These are phyloP conservation scores for Mycena rosella DNA, from an alignment of 768 basidiomycete genomes.

Conservation along the genomic window DNA sequence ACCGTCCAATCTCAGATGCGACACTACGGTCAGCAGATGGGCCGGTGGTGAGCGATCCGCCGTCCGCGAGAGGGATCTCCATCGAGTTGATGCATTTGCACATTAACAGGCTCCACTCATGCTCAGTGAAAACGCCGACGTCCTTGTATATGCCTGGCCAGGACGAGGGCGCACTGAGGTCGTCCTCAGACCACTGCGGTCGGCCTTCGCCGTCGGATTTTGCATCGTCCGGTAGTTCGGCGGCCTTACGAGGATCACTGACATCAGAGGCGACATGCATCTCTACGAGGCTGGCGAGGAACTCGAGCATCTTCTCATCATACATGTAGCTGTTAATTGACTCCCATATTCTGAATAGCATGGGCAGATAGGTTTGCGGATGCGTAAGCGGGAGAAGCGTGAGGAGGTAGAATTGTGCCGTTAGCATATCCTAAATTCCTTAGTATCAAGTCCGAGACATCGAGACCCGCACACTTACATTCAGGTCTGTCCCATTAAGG, in stretches of 20 bases:
- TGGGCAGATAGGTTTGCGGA: constrained; percentile 85
- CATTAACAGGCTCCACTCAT: constrained; percentile 90
- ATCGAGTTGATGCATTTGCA: constrained; percentile 88
- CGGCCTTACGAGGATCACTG: constrained; percentile 79
- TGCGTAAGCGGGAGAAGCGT: constrained; percentile 89
- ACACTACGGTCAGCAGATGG: constrained; percentile 80
- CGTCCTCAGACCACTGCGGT: constrained; percentile 64
- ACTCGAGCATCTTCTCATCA: constrained; percentile 91
- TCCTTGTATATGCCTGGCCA: constrained; percentile 88
- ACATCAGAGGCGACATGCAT: constrained; percentile 83
- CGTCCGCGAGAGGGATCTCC: constrained; percentile 82
- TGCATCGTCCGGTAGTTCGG: constrained; percentile 78
- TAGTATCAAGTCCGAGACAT: too few species aligned
- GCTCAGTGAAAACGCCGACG: constrained; percentile 88
- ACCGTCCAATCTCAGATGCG: constrained; percentile 78
- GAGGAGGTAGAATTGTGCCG: constrained; percentile 87
- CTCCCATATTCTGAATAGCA: constrained; percentile 90
- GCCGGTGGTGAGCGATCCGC: constrained; percentile 81
- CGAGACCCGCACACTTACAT: constrained; percentile 58
- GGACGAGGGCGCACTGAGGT: constrained; percentile 51
- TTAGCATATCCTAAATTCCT: constrained; percentile 71
- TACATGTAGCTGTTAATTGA: constrained; percentile 90
- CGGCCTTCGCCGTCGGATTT: constrained; percentile 72
- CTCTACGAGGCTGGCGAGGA: constrained; percentile 82
- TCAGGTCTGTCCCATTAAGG: constrained; percentile 79